Percentiles rank a stretch among this genome's conserved stretches.
phyloP scores from a whole-genome alignment of 768 basidiomycete genomes.

The Mycena epipterygia region DNA sequence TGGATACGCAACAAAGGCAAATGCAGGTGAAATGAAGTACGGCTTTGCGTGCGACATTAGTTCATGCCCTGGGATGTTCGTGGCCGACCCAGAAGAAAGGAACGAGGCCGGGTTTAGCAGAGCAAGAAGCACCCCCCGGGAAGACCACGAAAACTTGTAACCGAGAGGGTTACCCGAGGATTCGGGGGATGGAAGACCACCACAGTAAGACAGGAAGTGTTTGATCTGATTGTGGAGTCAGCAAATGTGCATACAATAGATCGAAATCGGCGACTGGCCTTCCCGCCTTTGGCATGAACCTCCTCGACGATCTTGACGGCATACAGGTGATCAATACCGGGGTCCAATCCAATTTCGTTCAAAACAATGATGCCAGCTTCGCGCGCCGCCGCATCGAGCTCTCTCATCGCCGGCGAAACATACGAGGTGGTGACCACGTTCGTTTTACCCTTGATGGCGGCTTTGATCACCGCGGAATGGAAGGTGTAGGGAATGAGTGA shows the following conservation, averaged over 20 bases:
- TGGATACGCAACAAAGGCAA: slow-evolving; percentile 96
- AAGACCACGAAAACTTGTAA: slow-evolving; percentile 99
- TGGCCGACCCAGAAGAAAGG: slow-evolving; percentile 73
- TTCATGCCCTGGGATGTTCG: slow-evolving; percentile 80
- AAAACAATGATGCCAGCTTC: slow-evolving; percentile 93
- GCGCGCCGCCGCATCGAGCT: slow-evolving; percentile 83
- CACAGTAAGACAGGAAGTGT: slow-evolving; percentile 94
- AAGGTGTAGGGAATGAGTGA: slow-evolving; percentile 96
- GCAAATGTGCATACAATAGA: background rate
- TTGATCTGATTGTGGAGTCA: slow-evolving; percentile 68
- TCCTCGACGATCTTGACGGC: slow-evolving; percentile 95
- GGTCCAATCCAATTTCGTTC: slow-evolving; percentile 98
- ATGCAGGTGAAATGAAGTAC: slow-evolving; percentile 95
- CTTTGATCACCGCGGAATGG: slow-evolving; percentile 92
- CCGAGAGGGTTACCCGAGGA: slow-evolving; percentile 95
- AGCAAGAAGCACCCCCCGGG: slow-evolving; percentile 95
- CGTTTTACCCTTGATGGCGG: slow-evolving; percentile 90
- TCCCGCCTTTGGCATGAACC: slow-evolving; percentile 94
- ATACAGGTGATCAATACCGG: slow-evolving; percentile 94
- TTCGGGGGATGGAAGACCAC: slow-evolving; percentile 94
- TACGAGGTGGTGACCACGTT: slow-evolving; percentile 98
- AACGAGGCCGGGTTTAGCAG: slow-evolving; percentile 92
- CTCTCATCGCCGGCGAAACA: slow-evolving; percentile 92
- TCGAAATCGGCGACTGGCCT: slow-evolving; percentile 60
- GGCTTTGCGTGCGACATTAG: slow-evolving; percentile 94